Evolutionary conservation across 2,329 filamentous ascomycete genomes (phyloP), one percentile per base, ranked within the genome.

Genomic region (Aciculosporium take): DNA sequence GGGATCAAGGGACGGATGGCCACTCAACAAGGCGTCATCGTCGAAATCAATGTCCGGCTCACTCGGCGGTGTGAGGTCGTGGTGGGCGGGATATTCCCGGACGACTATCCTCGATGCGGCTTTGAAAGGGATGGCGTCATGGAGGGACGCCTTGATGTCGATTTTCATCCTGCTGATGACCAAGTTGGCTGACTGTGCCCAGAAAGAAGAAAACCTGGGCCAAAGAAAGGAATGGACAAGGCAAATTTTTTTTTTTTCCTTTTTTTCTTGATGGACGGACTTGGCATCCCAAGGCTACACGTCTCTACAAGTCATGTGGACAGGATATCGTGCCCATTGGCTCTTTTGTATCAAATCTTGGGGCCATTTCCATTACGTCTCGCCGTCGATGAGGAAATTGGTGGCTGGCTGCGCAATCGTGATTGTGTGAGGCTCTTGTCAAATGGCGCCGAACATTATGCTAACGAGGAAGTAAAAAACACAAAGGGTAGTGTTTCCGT

Each of bases 41-140:
- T 29, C 17, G 4, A 47, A 36, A n/a, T 57, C 56, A 7, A 48
- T n/a, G n/a, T n/a, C 53, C 23, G 53, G 41, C 42, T 61, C 58
- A 37, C 53, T 50, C 1, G 56, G 54, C 13, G 58, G 58, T n/a
- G 58, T 61, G 23, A 56, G 51, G 32, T 60, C 55, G 46, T 60
- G 59, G 42, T 58, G 58, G 23, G 30, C 20, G 33, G 27, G 18
- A 21, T n/a, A 3, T 5, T 25, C 24, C n/a, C 12, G 31, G 3
- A 17, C 7, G 17, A 35, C 9, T 40, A n/a, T 5, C 7, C 10
- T 35, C 4, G 39, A 17, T 7, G 8, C 7, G 1, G 18, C 5
- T 17, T 29, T 7, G 3, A 17, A 33, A 8, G 23, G 8, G 2
- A 24, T 29, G n/a, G n/a, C n/a, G 18, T 9, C 9, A 15, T 20